Conservation (phyloP, 176 grass and related monocot species). For the Bonia amplexicaulis region DNA sequence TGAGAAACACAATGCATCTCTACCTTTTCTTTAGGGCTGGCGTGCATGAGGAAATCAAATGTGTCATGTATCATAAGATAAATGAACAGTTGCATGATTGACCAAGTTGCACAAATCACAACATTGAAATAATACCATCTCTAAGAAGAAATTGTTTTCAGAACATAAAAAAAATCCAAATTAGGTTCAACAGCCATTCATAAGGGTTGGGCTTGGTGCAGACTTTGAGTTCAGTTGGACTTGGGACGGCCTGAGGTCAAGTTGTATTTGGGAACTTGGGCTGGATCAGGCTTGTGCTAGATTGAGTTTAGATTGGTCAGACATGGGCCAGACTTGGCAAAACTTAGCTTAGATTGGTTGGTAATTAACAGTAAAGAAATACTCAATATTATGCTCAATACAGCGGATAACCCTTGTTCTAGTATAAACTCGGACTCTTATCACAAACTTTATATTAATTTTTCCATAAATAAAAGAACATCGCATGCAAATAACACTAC, state of each 20-base stretch:
- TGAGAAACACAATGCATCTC: not conserved
- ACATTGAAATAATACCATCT: not conserved
- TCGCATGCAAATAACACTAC: not conserved
- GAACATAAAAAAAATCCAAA: not conserved
- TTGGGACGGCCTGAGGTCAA: not conserved
- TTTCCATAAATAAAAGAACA: not conserved
- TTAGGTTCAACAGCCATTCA: not conserved
- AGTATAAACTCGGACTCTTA: not conserved
- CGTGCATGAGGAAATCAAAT: not conserved
- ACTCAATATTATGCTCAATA: not conserved
- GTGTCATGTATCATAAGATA: not conserved
- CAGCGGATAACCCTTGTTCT: not conserved
- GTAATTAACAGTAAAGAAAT: not conserved
- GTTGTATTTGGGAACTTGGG: not conserved
- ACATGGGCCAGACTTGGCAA: not conserved
- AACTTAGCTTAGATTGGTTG: not conserved
- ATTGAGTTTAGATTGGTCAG: not conserved
- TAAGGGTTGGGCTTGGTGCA: not conserved
- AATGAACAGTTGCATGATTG: not conserved
- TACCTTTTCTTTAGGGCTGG: not conserved
- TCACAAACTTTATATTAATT: not conserved
- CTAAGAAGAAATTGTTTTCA: not conserved
- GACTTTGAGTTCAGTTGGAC: not conserved
- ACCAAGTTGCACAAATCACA: not conserved
- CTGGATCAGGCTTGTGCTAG: not conserved